A percentile compares a stretch with the other conserved stretches of the same genome.
Evolutionary conservation across 2,329 filamentous ascomycete species (phyloP).

Genomic region (Aureobasidium uvarum): DNA sequence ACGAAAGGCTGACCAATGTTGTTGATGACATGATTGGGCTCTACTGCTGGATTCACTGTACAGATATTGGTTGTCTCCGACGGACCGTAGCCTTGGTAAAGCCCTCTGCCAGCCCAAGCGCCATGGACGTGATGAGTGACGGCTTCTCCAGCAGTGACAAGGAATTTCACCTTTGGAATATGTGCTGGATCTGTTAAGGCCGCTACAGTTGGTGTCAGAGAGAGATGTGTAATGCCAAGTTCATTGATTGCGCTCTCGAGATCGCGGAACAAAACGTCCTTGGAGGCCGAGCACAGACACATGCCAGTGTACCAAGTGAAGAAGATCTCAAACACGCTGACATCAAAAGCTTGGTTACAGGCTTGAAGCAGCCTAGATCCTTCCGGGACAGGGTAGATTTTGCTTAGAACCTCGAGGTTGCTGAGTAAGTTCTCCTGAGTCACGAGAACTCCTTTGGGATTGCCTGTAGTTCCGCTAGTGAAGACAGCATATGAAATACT

Average conservation of each 20-base stretch:
- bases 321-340: slow-evolving; percentile 89
- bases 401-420: slow-evolving; percentile 66
- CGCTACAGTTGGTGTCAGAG: slow-evolving; percentile 81
- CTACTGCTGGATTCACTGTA: slow-evolving; percentile 65
- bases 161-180: slow-evolving; percentile 68
- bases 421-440: slow-evolving; percentile 73
- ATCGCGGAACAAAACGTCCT: slow-evolving; percentile 71
- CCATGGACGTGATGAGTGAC: slow-evolving; percentile 69
- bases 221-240: slow-evolving; percentile 72
- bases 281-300: slow-evolving; percentile 71
- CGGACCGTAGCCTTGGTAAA: slow-evolving; percentile 82
- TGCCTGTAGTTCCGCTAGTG: slow-evolving; percentile 78
- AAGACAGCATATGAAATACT: slow-evolving; percentile 74
- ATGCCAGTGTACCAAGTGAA: slow-evolving; percentile 78
- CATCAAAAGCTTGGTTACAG: slow-evolving; percentile 80
- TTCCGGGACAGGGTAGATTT: slow-evolving; percentile 60
- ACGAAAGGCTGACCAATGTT: slow-evolving; percentile 73
- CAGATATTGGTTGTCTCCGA: slow-evolving; percentile 89
- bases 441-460: slow-evolving; percentile 75
- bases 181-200: slow-evolving; percentile 66
- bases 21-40: slow-evolving; percentile 58
- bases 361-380: slow-evolving; percentile 70
- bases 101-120: slow-evolving; percentile 63
- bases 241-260: slow-evolving; percentile 64
- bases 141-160: slow-evolving; percentile 79